Evolutionary conservation across 441 rosid genomes (phyloP).

Genomic region (Rhodomyrtus psidioides): DNA sequence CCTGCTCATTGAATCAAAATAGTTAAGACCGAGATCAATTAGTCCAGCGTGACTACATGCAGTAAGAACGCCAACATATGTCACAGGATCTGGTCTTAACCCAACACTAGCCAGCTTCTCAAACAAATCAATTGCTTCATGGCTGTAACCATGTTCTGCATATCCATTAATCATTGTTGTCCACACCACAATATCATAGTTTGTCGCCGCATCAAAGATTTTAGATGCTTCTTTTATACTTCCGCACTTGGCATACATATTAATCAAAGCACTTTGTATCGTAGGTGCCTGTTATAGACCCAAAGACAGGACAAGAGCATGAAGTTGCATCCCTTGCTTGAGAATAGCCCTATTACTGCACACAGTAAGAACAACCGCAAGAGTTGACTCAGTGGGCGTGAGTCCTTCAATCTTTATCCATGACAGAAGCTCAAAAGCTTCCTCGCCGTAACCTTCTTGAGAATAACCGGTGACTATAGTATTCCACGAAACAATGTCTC

Average conservation of each 20-base stretch:
- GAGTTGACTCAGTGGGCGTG: slow-evolving; percentile 57
- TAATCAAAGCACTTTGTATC: slow-evolving; percentile 63
- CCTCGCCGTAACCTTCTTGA: slow-evolving; percentile 55
- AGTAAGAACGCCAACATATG: slow-evolving; percentile 70
- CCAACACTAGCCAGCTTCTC: slow-evolving; percentile 44
- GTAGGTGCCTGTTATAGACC: slow-evolving; percentile 49
- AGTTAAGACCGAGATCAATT: slow-evolving; percentile 60
- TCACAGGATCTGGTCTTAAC: slow-evolving; percentile 61
- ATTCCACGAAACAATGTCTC: slow-evolving; percentile 85
- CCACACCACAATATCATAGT: slow-evolving; percentile 56
- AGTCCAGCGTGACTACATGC: slow-evolving; percentile 83
- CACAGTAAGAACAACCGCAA: slow-evolving; percentile 67
- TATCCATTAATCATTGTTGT: slow-evolving; percentile 88
- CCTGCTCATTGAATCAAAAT: slow-evolving; percentile 54
- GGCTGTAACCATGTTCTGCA: slow-evolving; percentile 79
- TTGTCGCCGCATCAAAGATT: slow-evolving; percentile 43
- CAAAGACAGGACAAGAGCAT: slow-evolving; percentile 40
- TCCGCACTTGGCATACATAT: slow-evolving; percentile 93
- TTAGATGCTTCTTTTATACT: slow-evolving; percentile 59
- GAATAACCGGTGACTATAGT: slow-evolving; percentile 66
- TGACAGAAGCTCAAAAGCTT: slow-evolving; percentile 60
- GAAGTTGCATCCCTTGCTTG: slow-evolving; percentile 83
- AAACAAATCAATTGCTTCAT: slow-evolving; percentile 66
- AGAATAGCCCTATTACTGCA: slow-evolving; percentile 72
- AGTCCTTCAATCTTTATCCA: slow-evolving; percentile 74